Evolutionary conservation across 805 yeast species (phyloP).

Genomic region (Zygosaccharomyces rouxii): DNA sequence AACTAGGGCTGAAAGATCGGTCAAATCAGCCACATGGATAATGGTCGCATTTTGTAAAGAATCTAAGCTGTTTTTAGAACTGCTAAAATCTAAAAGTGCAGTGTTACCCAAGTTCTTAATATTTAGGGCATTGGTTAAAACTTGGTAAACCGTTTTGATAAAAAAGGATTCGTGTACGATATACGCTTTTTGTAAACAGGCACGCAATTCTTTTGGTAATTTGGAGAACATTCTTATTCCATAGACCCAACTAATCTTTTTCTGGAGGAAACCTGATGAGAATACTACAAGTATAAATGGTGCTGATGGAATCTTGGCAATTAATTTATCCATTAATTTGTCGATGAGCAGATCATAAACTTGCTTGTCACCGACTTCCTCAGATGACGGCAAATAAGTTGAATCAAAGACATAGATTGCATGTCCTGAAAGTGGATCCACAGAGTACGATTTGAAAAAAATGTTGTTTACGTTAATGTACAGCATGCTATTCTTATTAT

Average conservation of each 20-base stretch:
- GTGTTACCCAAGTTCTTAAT: slow-evolving; percentile 40
- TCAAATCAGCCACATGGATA: slow-evolving; percentile 45
- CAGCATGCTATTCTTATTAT: slow-evolving; percentile 15
- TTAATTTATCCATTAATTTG: slow-evolving; percentile 53
- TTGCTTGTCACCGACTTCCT: slow-evolving; percentile 38
- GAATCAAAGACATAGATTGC: slow-evolving; percentile 84
- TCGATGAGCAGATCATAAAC: slow-evolving; percentile 40
- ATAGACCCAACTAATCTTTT: slow-evolving; percentile 58
- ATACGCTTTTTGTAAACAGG: slow-evolving; percentile 56
- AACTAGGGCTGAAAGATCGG: slow-evolving; percentile 53
- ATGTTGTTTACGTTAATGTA: slow-evolving; percentile 39
- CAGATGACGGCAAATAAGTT: slow-evolving; percentile 65
- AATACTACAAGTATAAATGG: slow-evolving; percentile 69
- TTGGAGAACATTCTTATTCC: slow-evolving; percentile 55
- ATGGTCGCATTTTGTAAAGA: slow-evolving; percentile 17
- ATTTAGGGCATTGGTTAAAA: slow-evolving; percentile 58
- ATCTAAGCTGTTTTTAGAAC: slow-evolving; percentile 10
- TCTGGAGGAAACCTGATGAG: slow-evolving; percentile 70
- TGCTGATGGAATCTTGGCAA: slow-evolving; percentile 53
- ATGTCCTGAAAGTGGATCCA: slow-evolving; percentile 61
- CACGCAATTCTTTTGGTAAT: slow-evolving; percentile 53
- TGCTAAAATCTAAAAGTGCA: slow-evolving; percentile 17
- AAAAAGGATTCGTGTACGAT: slow-evolving; percentile 92
- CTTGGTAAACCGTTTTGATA: slow-evolving; percentile 69
- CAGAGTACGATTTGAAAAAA: slow-evolving; percentile 55